phyloP scores from a whole-genome alignment of 768 basidiomycete genomes.

The Phaeolepiota aurea region DNA sequence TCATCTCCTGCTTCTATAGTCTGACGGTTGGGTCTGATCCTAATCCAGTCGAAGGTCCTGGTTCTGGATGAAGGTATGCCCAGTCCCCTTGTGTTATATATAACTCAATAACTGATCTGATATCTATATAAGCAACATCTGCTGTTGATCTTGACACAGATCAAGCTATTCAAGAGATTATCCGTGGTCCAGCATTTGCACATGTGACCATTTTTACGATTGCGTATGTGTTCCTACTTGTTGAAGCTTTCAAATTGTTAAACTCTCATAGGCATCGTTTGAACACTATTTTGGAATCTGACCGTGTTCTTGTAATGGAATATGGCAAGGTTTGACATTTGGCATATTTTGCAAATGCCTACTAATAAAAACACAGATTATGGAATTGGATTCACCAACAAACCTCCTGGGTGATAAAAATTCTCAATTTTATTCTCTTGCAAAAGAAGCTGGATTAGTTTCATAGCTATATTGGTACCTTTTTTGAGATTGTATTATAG shows the following conservation, averaged over 20 bases:
- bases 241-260: conserved; percentile 1
- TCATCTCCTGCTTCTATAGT: background rate
- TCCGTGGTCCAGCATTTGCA: conserved; percentile 69
- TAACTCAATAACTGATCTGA: conserved; percentile 4
- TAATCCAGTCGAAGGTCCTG: conserved; percentile 64
- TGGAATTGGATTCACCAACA: conserved; percentile 74
- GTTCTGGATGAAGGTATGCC: conserved; percentile 83
- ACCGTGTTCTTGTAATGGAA: conserved; percentile 76
- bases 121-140: conserved; percentile 53
- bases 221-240: conserved; percentile 42
- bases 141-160: conserved; percentile 91
- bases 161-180: conserved; percentile 80
- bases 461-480: too few species aligned
- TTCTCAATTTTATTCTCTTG: conserved; percentile 56
- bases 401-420: conserved; percentile 48
- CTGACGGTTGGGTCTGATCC: too few species aligned
- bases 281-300: conserved; percentile 79
- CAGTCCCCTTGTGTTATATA: background rate
- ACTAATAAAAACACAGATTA: conserved; percentile 10
- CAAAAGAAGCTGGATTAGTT: conserved; percentile 52
- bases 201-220: conserved; percentile 82
- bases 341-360: background rate
- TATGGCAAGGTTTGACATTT: conserved; percentile 48
- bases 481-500: too few species aligned
- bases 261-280: conserved; percentile 51